Percentiles rank a stretch among this genome's conserved stretches.
phyloP scores from a whole-genome alignment of 1,284 basidiomycete species.

The Sporisorium reilianum region DNA sequence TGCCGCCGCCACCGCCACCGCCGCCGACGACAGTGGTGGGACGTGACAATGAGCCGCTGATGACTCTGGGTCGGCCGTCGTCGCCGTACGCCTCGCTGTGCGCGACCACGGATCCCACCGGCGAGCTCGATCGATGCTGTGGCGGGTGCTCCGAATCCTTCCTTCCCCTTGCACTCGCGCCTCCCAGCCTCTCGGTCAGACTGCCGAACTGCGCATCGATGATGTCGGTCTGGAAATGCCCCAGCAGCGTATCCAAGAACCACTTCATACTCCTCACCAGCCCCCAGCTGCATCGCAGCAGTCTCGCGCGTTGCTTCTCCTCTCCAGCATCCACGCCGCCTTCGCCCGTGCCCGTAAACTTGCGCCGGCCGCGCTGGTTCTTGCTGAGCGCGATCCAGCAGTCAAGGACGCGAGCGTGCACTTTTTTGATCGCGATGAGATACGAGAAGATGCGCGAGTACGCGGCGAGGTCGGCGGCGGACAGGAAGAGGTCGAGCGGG shows the following conservation, averaged over 20 bases:
- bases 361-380: slow-evolving; percentile 80
- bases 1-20: too few relatives aligned
- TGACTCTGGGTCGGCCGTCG: slow-evolving; percentile 17
- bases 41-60: slow-evolving; percentile 30
- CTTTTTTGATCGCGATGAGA: slow-evolving; percentile 83
- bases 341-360: slow-evolving; percentile 87
- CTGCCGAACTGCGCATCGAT: slow-evolving; percentile 83
- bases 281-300: slow-evolving; percentile 85
- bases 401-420: slow-evolving; percentile 80
- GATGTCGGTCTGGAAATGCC: slow-evolving; percentile 81
- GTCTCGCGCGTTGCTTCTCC: slow-evolving; percentile 72
- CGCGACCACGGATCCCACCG: slow-evolving; percentile 19
- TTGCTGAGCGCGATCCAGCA: slow-evolving; percentile 87
- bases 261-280: slow-evolving; percentile 86
- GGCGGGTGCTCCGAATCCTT: slow-evolving; percentile 29
- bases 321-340: slow-evolving; percentile 80
- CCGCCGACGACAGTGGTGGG: slow-evolving; percentile 19
- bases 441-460: slow-evolving; percentile 85
- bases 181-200: slow-evolving; percentile 75
- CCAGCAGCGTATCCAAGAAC: slow-evolving; percentile 83
- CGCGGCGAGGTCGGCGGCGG: slow-evolving; percentile 78
- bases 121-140: slow-evolving; percentile 10
- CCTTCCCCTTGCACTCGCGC: slow-evolving; percentile 17
- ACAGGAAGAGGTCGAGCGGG: slow-evolving; percentile 89
- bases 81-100: slow-evolving; percentile 36